A percentile compares a stretch with the other conserved stretches of the same genome.
Conservation (phyloP, 2,329 filamentous ascomycete species). For the Colletotrichum ledebouriae region DNA sequence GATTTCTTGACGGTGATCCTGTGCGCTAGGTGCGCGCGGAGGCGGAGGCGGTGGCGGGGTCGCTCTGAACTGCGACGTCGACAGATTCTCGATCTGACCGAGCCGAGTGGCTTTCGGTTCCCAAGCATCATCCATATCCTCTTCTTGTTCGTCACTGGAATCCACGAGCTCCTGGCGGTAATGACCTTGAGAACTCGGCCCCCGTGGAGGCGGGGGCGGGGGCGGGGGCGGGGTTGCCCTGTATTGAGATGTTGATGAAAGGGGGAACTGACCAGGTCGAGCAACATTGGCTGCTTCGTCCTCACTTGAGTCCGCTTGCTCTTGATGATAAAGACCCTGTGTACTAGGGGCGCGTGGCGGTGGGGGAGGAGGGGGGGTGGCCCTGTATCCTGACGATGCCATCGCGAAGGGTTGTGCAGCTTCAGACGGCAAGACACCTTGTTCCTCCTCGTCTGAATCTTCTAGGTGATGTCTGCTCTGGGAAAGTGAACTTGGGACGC, state of each 20-base stretch:
- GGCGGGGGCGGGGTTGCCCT: conserved; percentile 29
- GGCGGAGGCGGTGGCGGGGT: conserved; percentile 26
- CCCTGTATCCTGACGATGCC: conserved; percentile 3
- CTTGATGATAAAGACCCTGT: conserved; percentile 38
- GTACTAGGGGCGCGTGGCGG: conserved; percentile 24
- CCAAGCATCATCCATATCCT: conserved; percentile 31
- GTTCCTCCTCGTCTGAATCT: conserved; percentile 27
- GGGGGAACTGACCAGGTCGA: conserved; percentile 42
- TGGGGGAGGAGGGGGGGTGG: conserved; percentile 19
- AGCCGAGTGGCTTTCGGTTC: conserved; percentile 31
- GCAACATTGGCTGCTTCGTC: conserved; percentile 30
- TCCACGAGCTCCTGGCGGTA: conserved; percentile 21
- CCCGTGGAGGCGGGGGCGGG: conserved; percentile 20
- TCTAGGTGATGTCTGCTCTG: conserved; percentile 17
- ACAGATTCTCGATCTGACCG: conserved; percentile 31
- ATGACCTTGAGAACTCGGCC: conserved; percentile 23
- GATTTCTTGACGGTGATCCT: conserved; percentile 26
- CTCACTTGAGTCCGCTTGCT: conserved; percentile 39
- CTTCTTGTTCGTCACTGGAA: conserved; percentile 21
- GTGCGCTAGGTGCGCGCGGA: conserved; percentile 17
- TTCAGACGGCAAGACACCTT: conserved; percentile 24
- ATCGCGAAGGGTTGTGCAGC: conserved; percentile 9
- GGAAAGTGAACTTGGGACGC: conserved; percentile 11
- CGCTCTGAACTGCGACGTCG: conserved; percentile 31
- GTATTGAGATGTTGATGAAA: conserved; percentile 41